Evolutionary conservation across 805 yeast genomes (phyloP).

Genomic region (Metschnikowia henanensis): DNA sequence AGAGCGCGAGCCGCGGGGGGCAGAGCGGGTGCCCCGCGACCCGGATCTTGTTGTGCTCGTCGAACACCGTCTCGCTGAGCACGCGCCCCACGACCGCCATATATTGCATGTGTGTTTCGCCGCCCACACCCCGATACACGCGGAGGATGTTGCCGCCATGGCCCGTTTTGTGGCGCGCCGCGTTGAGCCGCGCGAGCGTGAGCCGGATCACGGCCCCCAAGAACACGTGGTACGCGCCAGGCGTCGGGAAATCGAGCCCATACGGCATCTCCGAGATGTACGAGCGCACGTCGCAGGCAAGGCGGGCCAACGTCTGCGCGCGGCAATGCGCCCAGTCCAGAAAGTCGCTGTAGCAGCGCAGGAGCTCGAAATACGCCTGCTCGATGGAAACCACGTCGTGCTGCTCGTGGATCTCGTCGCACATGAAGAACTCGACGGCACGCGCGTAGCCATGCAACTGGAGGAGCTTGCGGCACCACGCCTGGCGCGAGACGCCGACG

Average conservation of each 20-base stretch:
- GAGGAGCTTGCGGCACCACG: slow-evolving; percentile 14
- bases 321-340: slow-evolving; percentile 9
- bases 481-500: slow-evolving; percentile 4
- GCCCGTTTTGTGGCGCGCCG: neutral
- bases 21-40: neutral
- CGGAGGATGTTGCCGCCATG: slow-evolving; percentile 15
- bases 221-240: slow-evolving; percentile 2
- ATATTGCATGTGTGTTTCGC: slow-evolving; percentile 7
- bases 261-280: slow-evolving; percentile 7
- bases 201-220: slow-evolving; percentile 1
- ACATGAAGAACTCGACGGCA: slow-evolving; percentile 10
- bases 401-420: slow-evolving; percentile 1
- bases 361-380: slow-evolving; percentile 14
- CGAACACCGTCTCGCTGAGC: slow-evolving; percentile 12
- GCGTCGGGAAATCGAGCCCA: slow-evolving; percentile 5
- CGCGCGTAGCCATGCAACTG: slow-evolving; percentile 15
- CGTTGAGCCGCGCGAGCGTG: slow-evolving; percentile 5
- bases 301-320: neutral
- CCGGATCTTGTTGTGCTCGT: neutral
- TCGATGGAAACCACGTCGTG: slow-evolving; percentile 9
- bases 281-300: slow-evolving; percentile 4
- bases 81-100: slow-evolving; percentile 15
- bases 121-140: slow-evolving; percentile 13
- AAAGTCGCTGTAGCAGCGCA: slow-evolving; percentile 17
- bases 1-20: neutral